phyloP scores from a whole-genome alignment of 2,329 filamentous ascomycete genomes.

The Paracoccidioides lutzii region DNA sequence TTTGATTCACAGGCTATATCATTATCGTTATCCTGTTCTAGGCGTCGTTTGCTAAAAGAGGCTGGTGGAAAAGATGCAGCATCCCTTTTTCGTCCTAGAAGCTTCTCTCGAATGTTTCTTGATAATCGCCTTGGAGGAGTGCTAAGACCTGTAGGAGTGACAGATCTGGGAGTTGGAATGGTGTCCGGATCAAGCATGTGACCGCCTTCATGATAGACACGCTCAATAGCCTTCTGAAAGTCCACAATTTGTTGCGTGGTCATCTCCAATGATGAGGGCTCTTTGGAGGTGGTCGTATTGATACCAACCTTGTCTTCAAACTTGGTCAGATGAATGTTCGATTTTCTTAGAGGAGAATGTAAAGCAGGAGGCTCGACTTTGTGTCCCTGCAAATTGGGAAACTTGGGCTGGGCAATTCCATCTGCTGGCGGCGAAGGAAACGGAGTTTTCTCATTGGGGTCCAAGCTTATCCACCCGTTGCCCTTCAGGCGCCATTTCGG shows the following conservation, averaged over 20 bases:
- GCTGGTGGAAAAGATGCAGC: constrained; percentile 3
- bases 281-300: constrained; percentile 31
- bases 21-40: not conserved
- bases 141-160: constrained; percentile 18
- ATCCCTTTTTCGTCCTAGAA: not conserved
- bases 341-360: constrained; percentile 19
- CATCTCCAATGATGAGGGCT: constrained; percentile 30
- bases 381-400: not conserved
- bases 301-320: constrained; percentile 32
- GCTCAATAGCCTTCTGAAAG: constrained; percentile 28
- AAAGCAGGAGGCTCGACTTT: not conserved
- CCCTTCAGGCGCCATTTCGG: constrained; percentile 23
- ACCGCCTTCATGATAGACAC: constrained; percentile 18
- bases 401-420: not conserved
- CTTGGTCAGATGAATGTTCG: constrained; percentile 21
- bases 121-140: constrained; percentile 17
- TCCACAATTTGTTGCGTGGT: constrained; percentile 26
- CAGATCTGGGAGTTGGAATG: constrained; percentile 21
- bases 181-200: constrained; percentile 21
- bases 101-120: constrained; percentile 3
- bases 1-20: not conserved
- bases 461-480: constrained; percentile 25
- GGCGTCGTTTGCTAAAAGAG: not conserved
- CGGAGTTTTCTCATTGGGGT: constrained; percentile 16
- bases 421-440: constrained; percentile 6